A percentile compares a stretch with the other conserved stretches of the same genome.
Evolutionary conservation across 129 eudicot genomes (phyloP).

Genomic region (Smallanthus sonchifolius): DNA sequence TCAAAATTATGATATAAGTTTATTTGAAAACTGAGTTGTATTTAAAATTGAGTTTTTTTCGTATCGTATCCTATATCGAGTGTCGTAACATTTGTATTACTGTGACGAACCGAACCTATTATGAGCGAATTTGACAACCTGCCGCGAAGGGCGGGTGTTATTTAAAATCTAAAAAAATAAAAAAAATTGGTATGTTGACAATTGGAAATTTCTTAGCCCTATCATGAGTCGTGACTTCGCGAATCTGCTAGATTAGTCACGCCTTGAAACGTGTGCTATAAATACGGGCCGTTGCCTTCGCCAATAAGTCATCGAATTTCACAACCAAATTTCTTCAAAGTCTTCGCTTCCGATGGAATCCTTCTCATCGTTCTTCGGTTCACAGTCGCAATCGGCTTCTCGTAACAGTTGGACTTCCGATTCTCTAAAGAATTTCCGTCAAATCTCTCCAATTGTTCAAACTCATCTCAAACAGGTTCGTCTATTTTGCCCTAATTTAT

Average conservation of each 20-base stretch:
- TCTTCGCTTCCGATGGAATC: slow-evolving; percentile 45
- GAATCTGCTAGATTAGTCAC: slow-evolving; percentile 17
- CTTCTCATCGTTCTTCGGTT: slow-evolving; percentile 58
- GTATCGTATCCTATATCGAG: no score
- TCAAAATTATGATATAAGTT: no score
- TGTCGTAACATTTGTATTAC: no score
- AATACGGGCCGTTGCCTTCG: background rate
- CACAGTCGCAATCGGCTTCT: slow-evolving; percentile 46
- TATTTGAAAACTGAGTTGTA: no score
- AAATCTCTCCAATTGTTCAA: slow-evolving; percentile 85
- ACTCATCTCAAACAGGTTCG: slow-evolving; percentile 83
- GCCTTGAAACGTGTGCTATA: background rate
- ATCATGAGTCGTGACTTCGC: slow-evolving; percentile 7
- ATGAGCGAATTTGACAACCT: no score
- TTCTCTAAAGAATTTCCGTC: slow-evolving; percentile 74
- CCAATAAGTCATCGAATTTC: background rate
- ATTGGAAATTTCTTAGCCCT: background rate
- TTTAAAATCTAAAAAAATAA: background rate
- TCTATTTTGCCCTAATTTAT: slow-evolving; percentile 1
- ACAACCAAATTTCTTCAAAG: background rate
- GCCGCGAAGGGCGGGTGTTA: no score
- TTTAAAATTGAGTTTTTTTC: no score
- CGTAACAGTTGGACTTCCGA: slow-evolving; percentile 64
- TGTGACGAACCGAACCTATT: no score
- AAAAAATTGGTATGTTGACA: background rate